Evolutionary conservation across 768 basidiomycete genomes (phyloP).

Genomic region (Leccinum longicurvipes): DNA sequence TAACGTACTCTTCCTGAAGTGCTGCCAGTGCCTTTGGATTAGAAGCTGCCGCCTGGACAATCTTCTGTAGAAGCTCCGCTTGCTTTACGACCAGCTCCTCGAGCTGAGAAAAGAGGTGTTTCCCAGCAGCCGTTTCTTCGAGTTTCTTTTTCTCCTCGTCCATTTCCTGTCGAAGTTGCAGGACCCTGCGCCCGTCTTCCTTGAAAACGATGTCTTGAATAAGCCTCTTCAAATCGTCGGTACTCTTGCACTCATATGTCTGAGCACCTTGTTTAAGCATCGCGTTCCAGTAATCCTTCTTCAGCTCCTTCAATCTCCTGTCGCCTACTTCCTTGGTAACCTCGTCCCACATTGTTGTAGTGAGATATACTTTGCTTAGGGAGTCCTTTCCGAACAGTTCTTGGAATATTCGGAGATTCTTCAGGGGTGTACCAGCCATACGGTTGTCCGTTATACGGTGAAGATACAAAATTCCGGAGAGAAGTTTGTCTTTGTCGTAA

Average conservation of each 20-base stretch:
- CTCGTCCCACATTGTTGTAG: conserved; percentile 20
- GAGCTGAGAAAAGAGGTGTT: neutral
- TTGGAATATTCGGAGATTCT: conserved; percentile 33
- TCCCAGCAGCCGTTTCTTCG: neutral
- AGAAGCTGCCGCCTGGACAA: neutral
- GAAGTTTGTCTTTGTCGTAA: conserved; percentile 8
- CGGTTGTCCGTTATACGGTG: conserved; percentile 40
- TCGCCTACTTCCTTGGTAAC: conserved; percentile 31
- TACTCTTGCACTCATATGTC: neutral
- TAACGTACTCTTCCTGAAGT: neutral
- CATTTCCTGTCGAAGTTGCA: neutral
- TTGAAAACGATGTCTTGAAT: neutral
- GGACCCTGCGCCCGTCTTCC: neutral
- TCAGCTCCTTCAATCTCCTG: conserved; percentile 7
- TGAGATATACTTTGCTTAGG: conserved; percentile 32
- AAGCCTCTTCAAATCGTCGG: neutral
- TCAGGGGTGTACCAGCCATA: conserved; percentile 32
- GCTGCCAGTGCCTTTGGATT: neutral
- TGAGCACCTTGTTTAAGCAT: conserved; percentile 7
- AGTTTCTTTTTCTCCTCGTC: neutral
- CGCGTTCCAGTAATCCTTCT: neutral
- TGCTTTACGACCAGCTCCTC: neutral
- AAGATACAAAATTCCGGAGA: conserved; percentile 37
- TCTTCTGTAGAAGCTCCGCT: neutral
- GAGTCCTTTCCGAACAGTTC: conserved; percentile 27